A percentile compares a stretch with the other conserved stretches of the same genome.
Evolutionary conservation across 495 filamentous ascomycete genomes (phyloP).

Genomic region (Neurospora tetraspora): DNA sequence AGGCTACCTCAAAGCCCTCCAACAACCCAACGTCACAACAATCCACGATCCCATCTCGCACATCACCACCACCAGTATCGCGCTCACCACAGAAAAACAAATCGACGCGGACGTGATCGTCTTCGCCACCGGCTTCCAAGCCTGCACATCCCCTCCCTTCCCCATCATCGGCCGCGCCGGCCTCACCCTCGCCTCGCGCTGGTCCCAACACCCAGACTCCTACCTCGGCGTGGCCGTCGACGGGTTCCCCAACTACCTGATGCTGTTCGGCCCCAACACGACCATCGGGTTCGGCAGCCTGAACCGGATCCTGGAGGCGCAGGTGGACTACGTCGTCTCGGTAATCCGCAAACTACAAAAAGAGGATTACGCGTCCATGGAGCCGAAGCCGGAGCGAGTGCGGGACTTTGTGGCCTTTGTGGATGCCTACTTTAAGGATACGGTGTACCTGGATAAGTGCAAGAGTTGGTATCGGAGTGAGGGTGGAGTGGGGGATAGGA

Average conservation of each 20-base stretch:
- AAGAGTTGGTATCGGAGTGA: constrained; percentile 56
- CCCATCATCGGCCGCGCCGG: constrained; percentile 40
- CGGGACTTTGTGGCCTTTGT: constrained; percentile 52
- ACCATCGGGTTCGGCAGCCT: constrained; percentile 47
- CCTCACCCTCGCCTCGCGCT: constrained; percentile 40
- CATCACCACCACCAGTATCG: constrained; percentile 42
- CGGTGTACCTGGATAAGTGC: constrained; percentile 56
- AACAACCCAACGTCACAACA: constrained; percentile 51
- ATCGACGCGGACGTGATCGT: constrained; percentile 42
- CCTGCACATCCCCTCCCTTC: constrained; percentile 50
- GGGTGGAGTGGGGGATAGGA: constrained; percentile 18
- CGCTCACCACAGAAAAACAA: constrained; percentile 19
- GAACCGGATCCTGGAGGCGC: constrained; percentile 44
- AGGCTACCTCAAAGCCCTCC: constrained; percentile 60
- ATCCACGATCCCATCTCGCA: constrained; percentile 42
- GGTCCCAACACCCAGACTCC: constrained; percentile 43
- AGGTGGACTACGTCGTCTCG: constrained; percentile 52
- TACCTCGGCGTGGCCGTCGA: constrained; percentile 57
- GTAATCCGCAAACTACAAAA: constrained; percentile 56
- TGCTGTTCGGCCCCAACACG: constrained; percentile 50
- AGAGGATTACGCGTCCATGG: constrained; percentile 52
- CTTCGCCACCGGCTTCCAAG: constrained; percentile 60
- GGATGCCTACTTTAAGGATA: constrained; percentile 52
- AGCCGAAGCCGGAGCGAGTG: constrained; percentile 43
- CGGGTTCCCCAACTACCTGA: constrained; percentile 58